Base-by-base conservation (phyloP, 176 grass and related monocot species). In the Bothriochloa decipiens region DNA sequence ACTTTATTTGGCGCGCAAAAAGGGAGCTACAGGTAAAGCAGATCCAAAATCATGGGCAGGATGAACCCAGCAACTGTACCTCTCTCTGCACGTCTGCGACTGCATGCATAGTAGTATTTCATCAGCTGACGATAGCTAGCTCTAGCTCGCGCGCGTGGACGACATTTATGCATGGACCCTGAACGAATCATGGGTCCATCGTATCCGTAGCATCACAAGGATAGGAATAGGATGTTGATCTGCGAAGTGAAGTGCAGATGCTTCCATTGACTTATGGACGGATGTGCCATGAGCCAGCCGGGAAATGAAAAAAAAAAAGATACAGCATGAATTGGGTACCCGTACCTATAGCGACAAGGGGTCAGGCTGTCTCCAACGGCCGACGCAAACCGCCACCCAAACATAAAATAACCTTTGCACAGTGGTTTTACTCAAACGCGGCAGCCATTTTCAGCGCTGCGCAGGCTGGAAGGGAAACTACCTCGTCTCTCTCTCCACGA, bases 1-100 rank as follows among this genome's bases (percentile, higher is more conserved):
- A 61, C 80, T 39, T 86, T 49, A 47, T 47, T 16, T 25, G 58
- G n/a, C 11, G 46, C 37, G 67, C 11, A 25, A 66, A 83, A 83
- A 29, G 65, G 65, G 33, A 36, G 45, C 84, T 86, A 86, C 83
- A 83, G 45, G 26, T 52, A 72, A 75, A 81, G 68, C 57, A 18
- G 14, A 72, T 72, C 70, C 6, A 37, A 77, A 42, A 76, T 29
- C 64, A 64, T 81, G 69, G 67, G 64, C 46, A 15, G 69, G 47
- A 43, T 32, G 27, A 67, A 74, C 37, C 75, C 28, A 25, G 53
- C 26, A 41, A 83, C 41, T 16, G 36, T 67, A 28, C 35, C 6
- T 61, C 27, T 50, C 10, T 60, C 9, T 23, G 52, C 52, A 55
- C 52, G 18, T 22, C 52, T 53, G 50, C 6, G 16, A 53, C 50